These are phyloP conservation scores for Pythium aphanidermatum DNA, from an alignment of 352 stramenopile genomes.

Conservation along the genomic window DNA sequence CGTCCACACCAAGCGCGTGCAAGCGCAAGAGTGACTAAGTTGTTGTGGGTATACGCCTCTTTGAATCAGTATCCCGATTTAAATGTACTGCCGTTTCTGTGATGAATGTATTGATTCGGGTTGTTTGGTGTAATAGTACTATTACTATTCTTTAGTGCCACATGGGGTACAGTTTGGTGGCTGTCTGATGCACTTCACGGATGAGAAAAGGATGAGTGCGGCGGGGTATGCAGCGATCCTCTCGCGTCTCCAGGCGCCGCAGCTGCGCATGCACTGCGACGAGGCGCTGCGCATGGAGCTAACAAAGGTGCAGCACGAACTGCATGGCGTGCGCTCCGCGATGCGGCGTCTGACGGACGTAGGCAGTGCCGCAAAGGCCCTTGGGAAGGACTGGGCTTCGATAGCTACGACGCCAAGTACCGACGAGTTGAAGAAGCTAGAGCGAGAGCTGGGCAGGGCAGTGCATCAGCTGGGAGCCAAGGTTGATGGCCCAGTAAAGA, in stretches of 20 bases:
- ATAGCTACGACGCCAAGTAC: neutral
- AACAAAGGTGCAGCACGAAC: conserved; percentile 6
- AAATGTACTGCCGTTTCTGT: no score
- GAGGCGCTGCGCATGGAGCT: conserved; percentile 16
- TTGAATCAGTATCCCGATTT: no score
- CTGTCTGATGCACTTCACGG: no score
- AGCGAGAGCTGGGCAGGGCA: conserved; percentile 8
- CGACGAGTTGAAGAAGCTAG: neutral
- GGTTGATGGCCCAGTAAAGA: neutral
- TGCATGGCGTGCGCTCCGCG: conserved; percentile 4
- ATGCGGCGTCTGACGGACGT: conserved; percentile 17
- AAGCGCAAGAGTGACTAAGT: no score
- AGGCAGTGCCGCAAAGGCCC: neutral
- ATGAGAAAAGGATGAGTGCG: neutral
- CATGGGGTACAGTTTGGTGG: conserved; percentile 9
- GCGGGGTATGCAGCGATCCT: conserved; percentile 20
- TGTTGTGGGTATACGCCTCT: no score
- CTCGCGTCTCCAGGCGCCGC: conserved; percentile 8
- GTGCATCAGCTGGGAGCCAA: neutral
- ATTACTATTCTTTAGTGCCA: no score
- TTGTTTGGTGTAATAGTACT: no score
- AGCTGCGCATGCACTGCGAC: conserved; percentile 17
- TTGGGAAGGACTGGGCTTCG: neutral
- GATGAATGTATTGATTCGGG: no score
- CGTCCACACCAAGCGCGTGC: no score